Conservation (phyloP, 805 yeast species). For the Starmerella khaoyaiensis region DNA sequence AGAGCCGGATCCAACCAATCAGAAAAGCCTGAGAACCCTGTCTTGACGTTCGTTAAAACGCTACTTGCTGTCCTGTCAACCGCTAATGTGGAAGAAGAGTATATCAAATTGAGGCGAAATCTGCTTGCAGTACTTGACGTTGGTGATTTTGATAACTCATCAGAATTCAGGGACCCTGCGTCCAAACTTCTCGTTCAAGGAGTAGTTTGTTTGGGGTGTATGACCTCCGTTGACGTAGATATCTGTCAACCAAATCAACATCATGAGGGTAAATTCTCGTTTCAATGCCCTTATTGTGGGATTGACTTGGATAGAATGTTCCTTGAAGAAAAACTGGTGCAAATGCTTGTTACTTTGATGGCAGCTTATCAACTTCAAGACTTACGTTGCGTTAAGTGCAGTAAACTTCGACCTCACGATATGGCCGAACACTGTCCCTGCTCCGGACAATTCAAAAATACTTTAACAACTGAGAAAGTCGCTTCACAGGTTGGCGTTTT, state of each 20-base stretch:
- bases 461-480: slow-evolving; percentile 22
- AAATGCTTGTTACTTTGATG: slow-evolving; percentile 42
- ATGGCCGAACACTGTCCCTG: slow-evolving; percentile 69
- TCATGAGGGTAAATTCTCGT: slow-evolving; percentile 40
- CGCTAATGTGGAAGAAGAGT: slow-evolving; percentile 57
- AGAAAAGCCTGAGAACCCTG: slow-evolving; percentile 48
- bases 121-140: slow-evolving; percentile 61
- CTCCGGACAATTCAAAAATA: slow-evolving; percentile 44
- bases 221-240: slow-evolving; percentile 60
- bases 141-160: slow-evolving; percentile 70
- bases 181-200: slow-evolving; percentile 52
- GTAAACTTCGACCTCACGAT: slow-evolving; percentile 49
- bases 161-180: slow-evolving; percentile 63
- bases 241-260: slow-evolving; percentile 41
- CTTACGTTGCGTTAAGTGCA: slow-evolving; percentile 65
- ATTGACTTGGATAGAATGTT: slow-evolving; percentile 50
- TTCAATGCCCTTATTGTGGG: slow-evolving; percentile 39
- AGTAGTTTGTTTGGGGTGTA: slow-evolving; percentile 70
- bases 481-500: slow-evolving; percentile 37
- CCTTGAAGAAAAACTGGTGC: slow-evolving; percentile 68
- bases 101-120: slow-evolving; percentile 59
- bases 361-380: slow-evolving; percentile 68
- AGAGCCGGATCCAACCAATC: slow-evolving; percentile 53
- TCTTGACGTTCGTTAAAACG: slow-evolving; percentile 65
- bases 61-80: slow-evolving; percentile 60